A percentile compares a stretch with the other conserved stretches of the same genome.
phyloP scores from a whole-genome alignment of 306 rosid genomes.

The Acacia confusa region DNA sequence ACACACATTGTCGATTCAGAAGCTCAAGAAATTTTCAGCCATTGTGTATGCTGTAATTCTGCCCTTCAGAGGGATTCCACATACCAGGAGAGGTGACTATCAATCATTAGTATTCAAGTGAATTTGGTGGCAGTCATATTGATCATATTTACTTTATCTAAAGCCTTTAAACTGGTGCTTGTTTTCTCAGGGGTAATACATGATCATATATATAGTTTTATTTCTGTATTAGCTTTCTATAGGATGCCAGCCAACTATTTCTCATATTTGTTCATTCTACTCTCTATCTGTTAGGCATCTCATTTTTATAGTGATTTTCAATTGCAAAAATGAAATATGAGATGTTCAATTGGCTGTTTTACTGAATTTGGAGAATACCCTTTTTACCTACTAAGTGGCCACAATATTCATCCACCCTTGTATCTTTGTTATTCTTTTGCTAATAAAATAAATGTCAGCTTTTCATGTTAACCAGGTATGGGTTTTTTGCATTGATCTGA shows the following conservation, averaged over 20 bases:
- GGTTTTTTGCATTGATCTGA: not conserved
- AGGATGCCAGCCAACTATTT: conserved; percentile 8
- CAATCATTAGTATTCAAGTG: conserved; percentile 20
- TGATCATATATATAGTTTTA: conserved; percentile 2
- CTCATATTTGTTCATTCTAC: not conserved
- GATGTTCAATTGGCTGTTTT: not conserved
- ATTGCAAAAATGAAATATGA: conserved; percentile 15
- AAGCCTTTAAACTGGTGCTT: not conserved
- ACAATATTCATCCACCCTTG: not conserved
- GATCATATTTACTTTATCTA: conserved; percentile 7
- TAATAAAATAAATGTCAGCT: not conserved
- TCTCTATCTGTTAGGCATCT: not conserved
- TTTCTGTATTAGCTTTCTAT: not conserved
- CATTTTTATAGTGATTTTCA: conserved; percentile 1
- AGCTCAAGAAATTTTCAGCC: conserved; percentile 63
- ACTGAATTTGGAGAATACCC: conserved; percentile 8
- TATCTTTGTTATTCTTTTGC: not conserved
- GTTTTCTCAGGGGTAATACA: conserved; percentile 1
- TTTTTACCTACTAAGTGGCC: not conserved
- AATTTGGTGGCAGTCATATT: conserved; percentile 17
- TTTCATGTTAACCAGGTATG: not conserved
- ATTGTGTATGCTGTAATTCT: conserved; percentile 57
- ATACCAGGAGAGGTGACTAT: conserved; percentile 61
- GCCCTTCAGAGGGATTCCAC: conserved; percentile 52
- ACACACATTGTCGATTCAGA: conserved; percentile 57